Base-by-base conservation (phyloP, 768 basidiomycete species). In the Suillus subalutaceus region DNA sequence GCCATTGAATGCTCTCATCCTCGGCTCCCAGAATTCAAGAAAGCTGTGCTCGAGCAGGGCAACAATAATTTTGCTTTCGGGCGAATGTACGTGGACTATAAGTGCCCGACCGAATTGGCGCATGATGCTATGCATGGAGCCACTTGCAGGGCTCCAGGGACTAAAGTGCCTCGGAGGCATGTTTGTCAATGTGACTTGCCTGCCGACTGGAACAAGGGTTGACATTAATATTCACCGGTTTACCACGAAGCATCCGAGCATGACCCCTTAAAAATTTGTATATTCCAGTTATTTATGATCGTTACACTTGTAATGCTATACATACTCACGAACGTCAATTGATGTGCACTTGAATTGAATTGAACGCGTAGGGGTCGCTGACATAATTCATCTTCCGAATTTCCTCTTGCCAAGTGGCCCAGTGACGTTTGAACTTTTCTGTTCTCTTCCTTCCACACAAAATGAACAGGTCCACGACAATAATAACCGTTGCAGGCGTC, bases 401-500 rank as follows among this genome's bases (percentile, higher is more conserved):
- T 68, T 65, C 61, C 62, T 53, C 20, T n/a, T 26, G 56, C 60
- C 37, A 63, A 62, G 30, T 65, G 61, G 58, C 59, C 5, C 13
- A 41, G 63, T 70, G 60, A 68, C 65, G 65, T 66, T 52, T 58
- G 18, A 40, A 46, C 61, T 23, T 32, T 55, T 32, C 44, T 52
- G 48, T 43, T 58, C 46, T 60, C 68, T 72, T 71, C 70, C 71
- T 71, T 73, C 58, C 30, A n/a, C 46, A 71, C 53, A 63, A 68
- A 65, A 75, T 76, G 72, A 69, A 70, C 62, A 74, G 75, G 75
- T 72, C 81, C n/a, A 72, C 81, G 68, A 77, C 80, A 37, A 69
- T 79, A 62, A 65, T 85, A 69, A 78, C 82, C 44, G 75, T 81
- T 70, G 79, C 82, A 26, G 78, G 79, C 55, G 72, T 82, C 63